phyloP scores from a whole-genome alignment of 257 asterid species.

The Striga asiatica region DNA sequence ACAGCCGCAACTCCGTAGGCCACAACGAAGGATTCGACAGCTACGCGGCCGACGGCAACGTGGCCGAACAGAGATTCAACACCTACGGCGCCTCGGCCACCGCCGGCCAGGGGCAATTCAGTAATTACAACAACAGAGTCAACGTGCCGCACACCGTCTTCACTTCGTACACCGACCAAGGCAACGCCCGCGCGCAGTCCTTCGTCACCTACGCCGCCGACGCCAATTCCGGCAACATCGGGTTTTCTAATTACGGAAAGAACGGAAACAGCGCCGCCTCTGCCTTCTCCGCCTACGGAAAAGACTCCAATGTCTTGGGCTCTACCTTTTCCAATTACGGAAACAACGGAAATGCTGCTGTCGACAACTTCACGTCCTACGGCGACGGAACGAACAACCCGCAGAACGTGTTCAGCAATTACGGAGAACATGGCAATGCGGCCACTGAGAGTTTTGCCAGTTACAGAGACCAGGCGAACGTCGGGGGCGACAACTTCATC shows the following conservation, averaged over 20 bases:
- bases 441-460: slow-evolving; percentile 43
- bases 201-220: slow-evolving; percentile 32
- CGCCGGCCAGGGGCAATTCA: slow-evolving; percentile 56
- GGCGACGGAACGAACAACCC: slow-evolving; percentile 50
- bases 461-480: slow-evolving; percentile 68
- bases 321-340: slow-evolving; percentile 66
- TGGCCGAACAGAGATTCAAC: slow-evolving; percentile 57
- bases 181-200: slow-evolving; percentile 39
- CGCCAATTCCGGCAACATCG: slow-evolving; percentile 56
- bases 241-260: slow-evolving; percentile 59
- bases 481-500: slow-evolving; percentile 63
- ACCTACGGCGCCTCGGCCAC: slow-evolving; percentile 50
- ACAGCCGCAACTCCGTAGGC: slow-evolving; percentile 61
- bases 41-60: slow-evolving; percentile 43
- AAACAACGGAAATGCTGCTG: slow-evolving; percentile 33
- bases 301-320: slow-evolving; percentile 45
- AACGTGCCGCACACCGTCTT: slow-evolving; percentile 48
- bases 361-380: slow-evolving; percentile 52
- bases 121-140: slow-evolving; percentile 21
- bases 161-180: slow-evolving; percentile 54
- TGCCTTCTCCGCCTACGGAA: slow-evolving; percentile 52
- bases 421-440: slow-evolving; percentile 49
- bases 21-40: slow-evolving; percentile 38
- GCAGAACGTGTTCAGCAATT: slow-evolving; percentile 40
- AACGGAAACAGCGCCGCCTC: slow-evolving; percentile 53